phyloP scores from a whole-genome alignment of 2,329 filamentous ascomycete genomes.

The Pseudocercospora eumusae region DNA sequence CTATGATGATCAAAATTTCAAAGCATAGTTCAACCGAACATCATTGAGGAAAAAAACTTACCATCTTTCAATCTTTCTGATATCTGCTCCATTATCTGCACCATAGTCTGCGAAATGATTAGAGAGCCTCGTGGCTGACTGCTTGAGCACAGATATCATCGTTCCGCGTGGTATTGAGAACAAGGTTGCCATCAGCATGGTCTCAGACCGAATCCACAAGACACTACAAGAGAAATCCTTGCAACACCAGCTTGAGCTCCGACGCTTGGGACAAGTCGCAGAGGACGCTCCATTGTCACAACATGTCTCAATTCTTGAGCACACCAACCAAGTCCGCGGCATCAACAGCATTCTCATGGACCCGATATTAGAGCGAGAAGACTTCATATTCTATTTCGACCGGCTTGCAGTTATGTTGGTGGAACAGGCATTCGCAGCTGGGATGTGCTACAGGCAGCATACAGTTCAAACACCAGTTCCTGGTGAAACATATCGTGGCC shows the following conservation, averaged over 20 bases:
- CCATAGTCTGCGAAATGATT: neutral
- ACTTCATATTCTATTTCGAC: constrained; percentile 98
- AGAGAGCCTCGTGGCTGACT: neutral
- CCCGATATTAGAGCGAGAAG: constrained; percentile 74
- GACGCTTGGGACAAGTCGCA: constrained; percentile 67
- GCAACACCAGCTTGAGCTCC: constrained; percentile 76
- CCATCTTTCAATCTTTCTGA: constrained; percentile 44
- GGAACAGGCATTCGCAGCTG: constrained; percentile 74
- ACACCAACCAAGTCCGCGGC: constrained; percentile 76
- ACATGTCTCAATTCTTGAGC: constrained; percentile 71
- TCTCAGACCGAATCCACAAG: constrained; percentile 87
- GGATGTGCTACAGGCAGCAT: constrained; percentile 66
- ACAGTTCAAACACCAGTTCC: constrained; percentile 68
- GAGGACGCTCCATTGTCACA: constrained; percentile 71
- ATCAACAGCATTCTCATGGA: constrained; percentile 92
- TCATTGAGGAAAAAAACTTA: constrained; percentile 41
- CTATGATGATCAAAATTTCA: constrained; percentile 42
- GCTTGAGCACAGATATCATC: constrained; percentile 71
- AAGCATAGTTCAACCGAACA: constrained; percentile 47
- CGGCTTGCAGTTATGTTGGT: constrained; percentile 80
- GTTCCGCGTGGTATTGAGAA: constrained; percentile 95
- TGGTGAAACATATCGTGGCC: constrained; percentile 68
- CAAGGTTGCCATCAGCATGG: constrained; percentile 86
- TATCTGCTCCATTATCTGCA: constrained; percentile 4
- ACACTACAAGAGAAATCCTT: constrained; percentile 84